A percentile compares a stretch with the other conserved stretches of the same genome.
Evolutionary conservation across 139 green algal species (phyloP).

Genomic region (Astrephomene gubernaculifera): DNA sequence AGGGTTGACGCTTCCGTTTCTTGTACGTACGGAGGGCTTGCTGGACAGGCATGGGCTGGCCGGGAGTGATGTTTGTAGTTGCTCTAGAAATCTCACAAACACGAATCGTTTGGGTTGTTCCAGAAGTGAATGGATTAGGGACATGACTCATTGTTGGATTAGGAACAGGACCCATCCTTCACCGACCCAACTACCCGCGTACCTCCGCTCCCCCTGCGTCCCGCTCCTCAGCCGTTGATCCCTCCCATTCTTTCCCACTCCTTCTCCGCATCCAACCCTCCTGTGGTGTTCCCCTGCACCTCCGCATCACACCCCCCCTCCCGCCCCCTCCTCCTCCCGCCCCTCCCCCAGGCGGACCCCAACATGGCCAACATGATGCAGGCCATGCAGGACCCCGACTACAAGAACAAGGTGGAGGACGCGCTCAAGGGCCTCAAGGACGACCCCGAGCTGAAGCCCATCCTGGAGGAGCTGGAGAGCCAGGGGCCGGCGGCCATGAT

Average conservation of each 20-base stretch:
- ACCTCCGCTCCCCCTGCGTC: too few species aligned
- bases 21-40: too few species aligned
- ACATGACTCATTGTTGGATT: too few species aligned
- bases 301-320: not conserved
- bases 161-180: too few species aligned
- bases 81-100: too few species aligned
- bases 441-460: conserved; percentile 91
- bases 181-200: too few species aligned
- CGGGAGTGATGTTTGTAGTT: too few species aligned
- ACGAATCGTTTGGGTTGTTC: too few species aligned
- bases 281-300: not conserved
- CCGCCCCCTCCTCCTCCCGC: not conserved
- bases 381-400: conserved; percentile 77
- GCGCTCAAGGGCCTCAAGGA: conserved; percentile 88
- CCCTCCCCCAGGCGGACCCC: conserved; percentile 70
- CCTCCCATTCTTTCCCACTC: not conserved
- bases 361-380: conserved; percentile 80
- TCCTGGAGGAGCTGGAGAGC: conserved; percentile 96
- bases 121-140: too few species aligned
- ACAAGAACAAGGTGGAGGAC: conserved; percentile 68
- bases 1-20: too few species aligned
- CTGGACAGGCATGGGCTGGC: too few species aligned
- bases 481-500: conserved; percentile 96
- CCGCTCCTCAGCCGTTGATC: too few species aligned
- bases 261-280: not conserved